phyloP scores from a whole-genome alignment of 805 yeast genomes.

The Kluyveromyces nonfermentans region DNA sequence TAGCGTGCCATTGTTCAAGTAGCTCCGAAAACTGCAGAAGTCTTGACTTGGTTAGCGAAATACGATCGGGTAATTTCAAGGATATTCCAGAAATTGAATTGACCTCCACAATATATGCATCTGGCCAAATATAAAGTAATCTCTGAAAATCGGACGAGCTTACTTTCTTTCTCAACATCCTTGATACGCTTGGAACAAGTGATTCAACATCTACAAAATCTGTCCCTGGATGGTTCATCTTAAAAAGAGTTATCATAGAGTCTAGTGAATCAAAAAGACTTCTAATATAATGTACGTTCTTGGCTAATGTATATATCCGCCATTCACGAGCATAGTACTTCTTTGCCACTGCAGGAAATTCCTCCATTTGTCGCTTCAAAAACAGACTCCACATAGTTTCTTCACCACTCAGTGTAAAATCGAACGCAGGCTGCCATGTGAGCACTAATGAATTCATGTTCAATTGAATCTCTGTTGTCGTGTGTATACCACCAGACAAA shows the following conservation, averaged over 20 bases:
- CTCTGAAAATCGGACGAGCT: conserved; percentile 17
- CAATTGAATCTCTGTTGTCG: conserved; percentile 17
- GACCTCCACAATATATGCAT: conserved; percentile 17
- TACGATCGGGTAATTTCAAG: conserved; percentile 14
- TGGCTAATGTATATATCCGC: conserved; percentile 9
- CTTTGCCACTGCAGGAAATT: conserved; percentile 19
- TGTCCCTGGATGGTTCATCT: conserved; percentile 14
- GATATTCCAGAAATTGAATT: conserved; percentile 18
- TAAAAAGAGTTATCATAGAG: conserved; percentile 21
- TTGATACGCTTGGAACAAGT: conserved; percentile 23
- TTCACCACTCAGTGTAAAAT: conserved; percentile 5
- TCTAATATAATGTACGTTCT: conserved; percentile 14
- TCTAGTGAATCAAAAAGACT: conserved; percentile 19
- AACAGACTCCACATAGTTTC: conserved; percentile 9
- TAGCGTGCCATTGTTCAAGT: conserved; percentile 18
- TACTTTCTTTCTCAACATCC: conserved; percentile 21
- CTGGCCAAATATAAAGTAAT: conserved; percentile 25
- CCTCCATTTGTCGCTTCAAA: conserved; percentile 16
- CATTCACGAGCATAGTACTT: conserved; percentile 16
- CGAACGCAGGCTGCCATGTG: conserved; percentile 17
- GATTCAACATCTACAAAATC: conserved; percentile 14
- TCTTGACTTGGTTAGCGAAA: conserved; percentile 20
- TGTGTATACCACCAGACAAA: conserved; percentile 16
- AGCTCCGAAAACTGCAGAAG: conserved; percentile 17
- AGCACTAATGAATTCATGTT: conserved; percentile 14